Evolutionary conservation across 2,329 filamentous ascomycete genomes (phyloP), one percentile per base, ranked within the genome.

Genomic region (Nigrospora sphaerica): DNA sequence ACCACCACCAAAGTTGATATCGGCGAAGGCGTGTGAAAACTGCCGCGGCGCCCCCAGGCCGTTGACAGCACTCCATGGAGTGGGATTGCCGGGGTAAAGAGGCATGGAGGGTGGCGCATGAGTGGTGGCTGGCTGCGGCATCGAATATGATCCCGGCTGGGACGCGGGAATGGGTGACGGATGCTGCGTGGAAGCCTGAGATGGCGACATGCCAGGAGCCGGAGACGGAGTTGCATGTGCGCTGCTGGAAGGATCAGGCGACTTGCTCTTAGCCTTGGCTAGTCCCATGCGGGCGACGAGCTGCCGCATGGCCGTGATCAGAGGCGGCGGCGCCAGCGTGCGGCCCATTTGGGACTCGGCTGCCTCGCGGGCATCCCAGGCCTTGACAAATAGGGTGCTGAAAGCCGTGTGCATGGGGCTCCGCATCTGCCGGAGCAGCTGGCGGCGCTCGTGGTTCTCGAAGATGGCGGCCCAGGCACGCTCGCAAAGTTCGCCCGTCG

Each of bases 351-450:
- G 66, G 5, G 63, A 51, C 51, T 74, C 69, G 12, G 73, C 72
- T 2, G 70, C 65, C 53, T 75, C 74, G 46, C 75, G 73, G 3
- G 75, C 76, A 38, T 77, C 73, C 81, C 81, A 85, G 0, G 80
- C 80, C 54, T 80, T 82, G 47, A 85, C 62, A 36, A 85, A 77
- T 16, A 78, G 69, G 17, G 68, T 67, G 1, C 75, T 74, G 50
- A 85, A 80, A 1, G 75, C 74, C 31, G 75, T 63, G 54, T 81
- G 78, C 64, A 82, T 70, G 7, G 78, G 79, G 38, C 69, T 80
- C 42, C 73, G 70, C 41, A 74, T 62, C 47, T 74, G 70, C 38
- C 70, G 70, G 32, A 69, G 65, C 43, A 79, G 62, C 2, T 73
- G 71, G 37, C 78, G 66, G 28, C 70, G 67, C 6, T 77, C 72